A percentile compares a stretch with the other conserved stretches of the same genome.
phyloP scores from a whole-genome alignment of 192 early-diverging fungal genomes.

The Entomortierella parvispora region DNA sequence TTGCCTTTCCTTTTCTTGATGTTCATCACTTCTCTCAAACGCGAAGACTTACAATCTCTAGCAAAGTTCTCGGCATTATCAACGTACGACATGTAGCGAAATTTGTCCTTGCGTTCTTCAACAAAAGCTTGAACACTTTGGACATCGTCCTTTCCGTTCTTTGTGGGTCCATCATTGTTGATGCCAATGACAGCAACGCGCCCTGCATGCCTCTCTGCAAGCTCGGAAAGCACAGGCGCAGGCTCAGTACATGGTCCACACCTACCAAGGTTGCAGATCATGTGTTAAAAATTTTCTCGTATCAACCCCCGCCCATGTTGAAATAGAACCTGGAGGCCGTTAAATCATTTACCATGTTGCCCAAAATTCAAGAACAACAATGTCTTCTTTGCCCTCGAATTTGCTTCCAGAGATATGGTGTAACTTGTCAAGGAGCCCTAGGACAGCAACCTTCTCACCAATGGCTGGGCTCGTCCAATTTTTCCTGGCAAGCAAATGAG shows the following conservation, averaged over 20 bases:
- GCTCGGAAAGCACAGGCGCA: neutral
- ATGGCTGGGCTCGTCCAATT: neutral
- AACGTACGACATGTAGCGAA: conserved; percentile 2
- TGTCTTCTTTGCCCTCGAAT: neutral
- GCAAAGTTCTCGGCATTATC: neutral
- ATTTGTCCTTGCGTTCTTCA: neutral
- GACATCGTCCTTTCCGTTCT: neutral
- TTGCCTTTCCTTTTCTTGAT: too few species aligned
- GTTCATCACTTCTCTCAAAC: too few species aligned
- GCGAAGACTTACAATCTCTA: neutral
- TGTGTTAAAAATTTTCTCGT: too few species aligned
- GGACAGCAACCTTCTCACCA: conserved; percentile 3
- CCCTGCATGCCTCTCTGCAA: conserved; percentile 1
- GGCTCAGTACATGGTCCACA: neutral
- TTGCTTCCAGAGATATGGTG: neutral
- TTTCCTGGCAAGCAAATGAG: neutral
- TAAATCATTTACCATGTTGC: neutral
- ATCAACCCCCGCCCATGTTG: neutral
- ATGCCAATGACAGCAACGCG: neutral
- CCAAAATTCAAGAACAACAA: conserved; percentile 3
- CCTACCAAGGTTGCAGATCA: neutral
- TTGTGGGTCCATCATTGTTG: neutral
- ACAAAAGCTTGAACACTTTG: neutral
- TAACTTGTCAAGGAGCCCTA: neutral
- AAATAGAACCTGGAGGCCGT: neutral